These are phyloP conservation scores for Phytopythium delawarense DNA, from an alignment of 352 stramenopile species.

Conservation along the genomic window DNA sequence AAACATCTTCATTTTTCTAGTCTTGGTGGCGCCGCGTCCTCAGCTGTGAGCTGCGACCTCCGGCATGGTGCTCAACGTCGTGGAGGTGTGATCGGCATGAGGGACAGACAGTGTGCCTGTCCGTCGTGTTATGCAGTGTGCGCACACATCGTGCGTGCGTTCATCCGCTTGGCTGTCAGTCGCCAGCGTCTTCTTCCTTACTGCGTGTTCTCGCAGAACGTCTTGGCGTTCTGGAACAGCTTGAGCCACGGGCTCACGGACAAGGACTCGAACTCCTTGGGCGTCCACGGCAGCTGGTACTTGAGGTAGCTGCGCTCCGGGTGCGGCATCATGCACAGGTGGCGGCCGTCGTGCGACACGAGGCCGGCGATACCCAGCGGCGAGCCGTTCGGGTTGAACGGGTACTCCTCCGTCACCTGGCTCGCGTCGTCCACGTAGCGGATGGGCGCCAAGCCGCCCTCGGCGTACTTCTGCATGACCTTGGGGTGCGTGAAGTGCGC, in stretches of 20 bases:
- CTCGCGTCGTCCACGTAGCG: conserved; percentile 97
- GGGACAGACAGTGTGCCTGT: background rate
- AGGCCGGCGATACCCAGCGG: conserved; percentile 95
- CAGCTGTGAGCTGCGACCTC: background rate
- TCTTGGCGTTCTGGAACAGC: conserved; percentile 98
- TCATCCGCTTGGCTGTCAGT: background rate
- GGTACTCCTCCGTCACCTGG: conserved; percentile 94
- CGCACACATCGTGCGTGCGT: background rate
- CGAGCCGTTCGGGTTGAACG: conserved; percentile 99
- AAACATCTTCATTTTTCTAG: background rate
- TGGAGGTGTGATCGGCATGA: background rate
- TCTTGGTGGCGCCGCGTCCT: background rate
- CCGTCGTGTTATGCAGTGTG: background rate
- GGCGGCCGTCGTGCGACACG: conserved; percentile 95
- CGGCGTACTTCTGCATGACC: conserved; percentile 86
- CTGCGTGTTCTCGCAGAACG: conserved; percentile 89
- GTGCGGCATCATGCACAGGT: conserved; percentile 99
- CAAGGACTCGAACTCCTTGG: conserved; percentile 73
- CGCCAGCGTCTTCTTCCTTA: conserved; percentile 29
- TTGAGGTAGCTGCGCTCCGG: conserved; percentile 96
- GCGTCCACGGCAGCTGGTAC: conserved; percentile 98
- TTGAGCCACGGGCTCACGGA: conserved; percentile 94
- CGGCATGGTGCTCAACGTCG: background rate
- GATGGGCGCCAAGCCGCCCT: conserved; percentile 92
- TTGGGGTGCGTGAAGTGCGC: conserved; percentile 95